phyloP scores from a whole-genome alignment of 345 rosid genomes.

The Angophora floribunda region DNA sequence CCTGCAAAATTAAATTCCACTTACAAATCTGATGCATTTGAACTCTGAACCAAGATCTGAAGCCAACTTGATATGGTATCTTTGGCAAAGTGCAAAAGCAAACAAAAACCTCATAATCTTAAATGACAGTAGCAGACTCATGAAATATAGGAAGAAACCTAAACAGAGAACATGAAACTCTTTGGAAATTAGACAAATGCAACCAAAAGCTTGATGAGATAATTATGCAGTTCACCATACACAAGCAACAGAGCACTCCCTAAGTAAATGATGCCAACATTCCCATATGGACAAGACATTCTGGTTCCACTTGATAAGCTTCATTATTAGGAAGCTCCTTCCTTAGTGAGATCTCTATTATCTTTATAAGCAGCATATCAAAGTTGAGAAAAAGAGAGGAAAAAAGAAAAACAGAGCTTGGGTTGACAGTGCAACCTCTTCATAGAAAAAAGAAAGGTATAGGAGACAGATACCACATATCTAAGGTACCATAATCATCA shows the following conservation, averaged over 20 bases:
- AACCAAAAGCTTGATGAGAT: background rate
- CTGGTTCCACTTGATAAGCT: background rate
- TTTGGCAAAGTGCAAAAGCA: background rate
- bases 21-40: background rate
- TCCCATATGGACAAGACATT: background rate
- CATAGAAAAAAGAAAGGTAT: background rate
- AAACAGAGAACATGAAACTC: background rate
- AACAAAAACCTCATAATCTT: background rate
- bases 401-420: background rate
- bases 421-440: background rate
- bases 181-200: background rate
- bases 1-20: slow-evolving; percentile 25
- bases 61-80: background rate
- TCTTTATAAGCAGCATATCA: background rate
- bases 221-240: background rate
- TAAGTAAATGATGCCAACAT: background rate
- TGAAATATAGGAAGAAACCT: background rate
- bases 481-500: background rate
- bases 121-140: background rate
- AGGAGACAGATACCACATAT: background rate
- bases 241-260: background rate
- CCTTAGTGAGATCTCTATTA: background rate
- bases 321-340: background rate
- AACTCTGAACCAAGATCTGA: background rate
- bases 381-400: background rate